Percentiles rank a stretch among this genome's conserved stretches.
These are phyloP conservation scores for Alternaria sp. DNA, from an alignment of 2,329 filamentous ascomycete species.

Conservation along the genomic window DNA sequence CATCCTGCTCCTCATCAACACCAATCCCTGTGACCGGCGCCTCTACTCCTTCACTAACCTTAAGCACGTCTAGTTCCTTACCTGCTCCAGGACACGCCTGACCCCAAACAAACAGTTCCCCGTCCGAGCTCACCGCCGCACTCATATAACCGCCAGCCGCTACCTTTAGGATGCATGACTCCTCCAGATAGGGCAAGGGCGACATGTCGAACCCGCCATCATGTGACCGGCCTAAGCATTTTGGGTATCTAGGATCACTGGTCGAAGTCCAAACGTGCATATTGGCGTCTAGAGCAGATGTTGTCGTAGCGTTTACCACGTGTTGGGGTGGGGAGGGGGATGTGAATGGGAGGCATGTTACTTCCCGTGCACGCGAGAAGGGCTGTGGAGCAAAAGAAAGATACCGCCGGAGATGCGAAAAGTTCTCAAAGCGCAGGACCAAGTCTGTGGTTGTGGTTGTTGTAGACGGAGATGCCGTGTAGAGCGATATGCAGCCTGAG, in stretches of 20 bases:
- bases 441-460: background rate
- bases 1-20: conserved; percentile 32
- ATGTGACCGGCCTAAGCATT: conserved; percentile 33
- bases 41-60: background rate
- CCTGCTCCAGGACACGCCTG: conserved; percentile 35
- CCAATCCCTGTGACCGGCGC: conserved; percentile 1
- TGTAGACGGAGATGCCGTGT: background rate
- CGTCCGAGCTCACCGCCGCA: conserved; percentile 41
- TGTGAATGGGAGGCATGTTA: conserved; percentile 8
- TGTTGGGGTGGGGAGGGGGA: background rate
- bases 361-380: background rate
- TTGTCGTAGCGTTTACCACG: conserved; percentile 33
- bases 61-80: conserved; percentile 30
- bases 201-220: conserved; percentile 12
- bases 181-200: conserved; percentile 37
- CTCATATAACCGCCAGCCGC: conserved; percentile 44
- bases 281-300: conserved; percentile 25
- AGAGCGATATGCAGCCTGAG: conserved; percentile 9
- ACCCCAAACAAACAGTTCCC: conserved; percentile 48
- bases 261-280: conserved; percentile 35
- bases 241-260: conserved; percentile 35
- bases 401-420: conserved; percentile 1
- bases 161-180: conserved; percentile 34
- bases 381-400: background rate
- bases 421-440: conserved; percentile 7